Evolutionary conservation across 768 basidiomycete genomes (phyloP), one percentile per base, ranked within the genome.

Genomic region (Tylopilus rubrobrunneus): DNA sequence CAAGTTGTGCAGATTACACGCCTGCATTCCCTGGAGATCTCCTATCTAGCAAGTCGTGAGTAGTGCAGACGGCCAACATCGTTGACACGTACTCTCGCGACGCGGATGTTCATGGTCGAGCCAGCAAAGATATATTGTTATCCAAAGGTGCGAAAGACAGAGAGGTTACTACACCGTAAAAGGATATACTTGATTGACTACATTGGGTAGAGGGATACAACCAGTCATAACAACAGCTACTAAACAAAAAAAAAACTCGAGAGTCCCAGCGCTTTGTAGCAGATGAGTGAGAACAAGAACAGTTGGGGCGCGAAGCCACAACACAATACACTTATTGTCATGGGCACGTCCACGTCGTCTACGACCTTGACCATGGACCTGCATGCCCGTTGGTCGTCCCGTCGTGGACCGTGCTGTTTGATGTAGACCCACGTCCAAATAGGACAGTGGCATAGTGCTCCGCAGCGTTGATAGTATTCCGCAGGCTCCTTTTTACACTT

Each of bases 1-100:
- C 29, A 98, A 74, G 65, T 96, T 97, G 69, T 93, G 86, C 56
- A 96, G 75, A 70, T 98, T 98, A 65, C 89, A 86, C 51, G 92
- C 87, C 71, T 98, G 94, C 92, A 97, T 96, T 15, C 88, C 92
- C 61, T 85, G 74, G 59, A 96, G 80, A 72, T 97, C 94, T 47
- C 88, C 89, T 63, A 88, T 80, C 92, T 95, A 66, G 29, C 51
- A 48, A 21, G 52, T 45, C 44, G 56, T 69, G 54, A 69, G 59
- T 39, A 48, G 47, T 45, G 48, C 19, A 9, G 31, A 40, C 34
- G 11, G 17, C 15, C 25, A 23, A 40, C 39, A 15, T 31, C 23
- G 25, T 53, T 17, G 48, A 42, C 45, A 51, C 60, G 51, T 56
- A 69, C 68, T 53, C 60, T 69, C 25, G 69, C 69, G 41, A 54